These are phyloP conservation scores for Kuraishia hungarica DNA, from an alignment of 805 yeast genomes.

Conservation along the genomic window DNA sequence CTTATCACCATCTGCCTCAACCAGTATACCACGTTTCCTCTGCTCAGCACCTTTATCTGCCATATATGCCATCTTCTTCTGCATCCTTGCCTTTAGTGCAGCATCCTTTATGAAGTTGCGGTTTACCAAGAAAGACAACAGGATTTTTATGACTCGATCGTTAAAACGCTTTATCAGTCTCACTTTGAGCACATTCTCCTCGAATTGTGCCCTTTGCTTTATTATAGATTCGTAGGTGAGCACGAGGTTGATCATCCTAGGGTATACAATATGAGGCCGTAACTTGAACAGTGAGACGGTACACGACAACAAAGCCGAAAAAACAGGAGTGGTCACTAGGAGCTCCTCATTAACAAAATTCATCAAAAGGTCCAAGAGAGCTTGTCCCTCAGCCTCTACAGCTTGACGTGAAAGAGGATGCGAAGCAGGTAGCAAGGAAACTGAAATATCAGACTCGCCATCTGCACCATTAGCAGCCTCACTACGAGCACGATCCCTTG, in stretches of 20 bases:
- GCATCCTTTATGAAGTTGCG: constrained; percentile 24
- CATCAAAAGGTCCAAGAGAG: constrained; percentile 58
- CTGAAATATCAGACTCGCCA: constrained; percentile 30
- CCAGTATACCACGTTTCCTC: constrained; percentile 22
- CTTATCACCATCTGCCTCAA: constrained; percentile 31
- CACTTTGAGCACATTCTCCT: constrained; percentile 18
- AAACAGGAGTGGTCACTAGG: constrained; percentile 45
- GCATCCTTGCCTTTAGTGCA: constrained; percentile 20
- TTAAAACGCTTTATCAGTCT: constrained; percentile 23
- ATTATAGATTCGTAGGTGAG: constrained; percentile 52
- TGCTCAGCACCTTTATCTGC: constrained; percentile 18
- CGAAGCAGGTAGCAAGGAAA: constrained; percentile 38
- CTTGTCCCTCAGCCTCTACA: constrained; percentile 66
- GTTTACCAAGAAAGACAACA: constrained; percentile 22
- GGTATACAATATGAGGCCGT: constrained; percentile 50
- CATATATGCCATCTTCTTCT: constrained; percentile 22
- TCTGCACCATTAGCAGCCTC: neutral
- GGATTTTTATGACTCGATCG: constrained; percentile 25
- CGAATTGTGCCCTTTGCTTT: constrained; percentile 44
- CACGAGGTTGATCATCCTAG: constrained; percentile 48
- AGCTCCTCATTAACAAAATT: constrained; percentile 45
- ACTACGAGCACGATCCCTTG: constrained; percentile 9
- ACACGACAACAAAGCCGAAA: constrained; percentile 63
- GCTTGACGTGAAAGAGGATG: constrained; percentile 53
- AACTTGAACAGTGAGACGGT: constrained; percentile 53